Evolutionary conservation across 192 early-diverging fungal genomes (phyloP).

Genomic region (Entrophospora sp.): DNA sequence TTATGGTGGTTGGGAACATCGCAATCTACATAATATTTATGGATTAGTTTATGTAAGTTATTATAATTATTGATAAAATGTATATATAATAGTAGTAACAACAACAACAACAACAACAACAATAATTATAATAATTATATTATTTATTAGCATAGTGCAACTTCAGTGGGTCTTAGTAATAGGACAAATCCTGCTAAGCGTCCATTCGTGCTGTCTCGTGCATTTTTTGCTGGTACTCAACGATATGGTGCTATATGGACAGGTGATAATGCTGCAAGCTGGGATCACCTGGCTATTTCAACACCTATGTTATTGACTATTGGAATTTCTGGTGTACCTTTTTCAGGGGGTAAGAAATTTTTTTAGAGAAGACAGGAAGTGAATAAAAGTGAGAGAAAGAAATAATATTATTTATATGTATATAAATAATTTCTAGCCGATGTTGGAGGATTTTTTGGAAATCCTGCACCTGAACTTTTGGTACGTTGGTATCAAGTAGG

Average conservation of each 20-base stretch:
- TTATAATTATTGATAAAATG: neutral
- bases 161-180: constrained; percentile 68
- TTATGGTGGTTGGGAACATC: constrained; percentile 81
- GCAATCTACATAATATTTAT: constrained; percentile 92
- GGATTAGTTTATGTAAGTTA: constrained; percentile 67
- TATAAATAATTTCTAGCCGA: constrained; percentile 50
- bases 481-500: constrained; percentile 97
- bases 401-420: neutral
- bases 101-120: too few species aligned
- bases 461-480: constrained; percentile 82
- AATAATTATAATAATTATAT: too few species aligned
- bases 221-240: constrained; percentile 94
- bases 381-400: too few species aligned
- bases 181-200: constrained; percentile 50
- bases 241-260: constrained; percentile 97
- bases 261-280: constrained; percentile 88
- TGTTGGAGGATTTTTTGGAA: constrained; percentile 96
- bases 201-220: constrained; percentile 92
- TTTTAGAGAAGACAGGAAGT: too few species aligned
- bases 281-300: constrained; percentile 76
- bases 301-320: constrained; percentile 87
- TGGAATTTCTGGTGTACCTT: constrained; percentile 79
- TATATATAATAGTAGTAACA: too few species aligned
- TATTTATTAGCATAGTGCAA: constrained; percentile 63
- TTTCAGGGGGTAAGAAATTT: constrained; percentile 59